Base-by-base conservation (phyloP, 148 eudicot species). In the Chenopodium berlandieri region DNA sequence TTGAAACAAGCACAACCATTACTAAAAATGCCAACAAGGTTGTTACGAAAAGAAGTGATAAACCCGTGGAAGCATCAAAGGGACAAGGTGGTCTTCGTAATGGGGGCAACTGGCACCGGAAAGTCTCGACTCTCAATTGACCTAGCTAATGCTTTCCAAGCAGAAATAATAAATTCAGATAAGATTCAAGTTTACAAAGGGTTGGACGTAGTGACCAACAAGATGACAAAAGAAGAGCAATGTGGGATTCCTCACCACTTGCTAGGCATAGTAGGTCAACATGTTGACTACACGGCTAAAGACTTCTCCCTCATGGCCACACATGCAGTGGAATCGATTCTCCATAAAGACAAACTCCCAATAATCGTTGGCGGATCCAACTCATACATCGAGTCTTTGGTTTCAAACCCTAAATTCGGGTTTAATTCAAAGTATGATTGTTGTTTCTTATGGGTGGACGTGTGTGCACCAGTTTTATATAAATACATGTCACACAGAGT, bases 61-160 rank as follows among this genome's bases (percentile, higher is more conserved):
- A 82, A 84, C 20, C 80, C 71, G 16, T 79, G 64, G 31, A 89
- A 80, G 48, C 83, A 69, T 17, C 78, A 84, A 27, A 88, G 83
- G 64, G 96, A 93, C 20, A 95, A 92, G 78, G 92, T 93, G 5
- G 90, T 95, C 52, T 88, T 95, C 44, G 90, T 95, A 5, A 80
- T 95, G 88, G 98, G 98, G 25, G 92, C 93, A 16, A 95, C 98
- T 1, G 98, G 98, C 2, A 90, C 98, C 0, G 98, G 98, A 0
- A 95, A 95, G 50, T 92, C 98, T 1, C 86, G 89, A 7, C 93
- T 95, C 67, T 91, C 98, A 0, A 87, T 95, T 44, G 97, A 93
- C 83, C 82, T 95, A 0, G 97, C 97, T 44, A 86, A 87, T 8
- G 87, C 84, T 9, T 93, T 90, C 68, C 70, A 76, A 0, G 90